These are phyloP conservation scores for Penicillium antarcticum DNA, from an alignment of 495 filamentous ascomycete species.

Conservation along the genomic window DNA sequence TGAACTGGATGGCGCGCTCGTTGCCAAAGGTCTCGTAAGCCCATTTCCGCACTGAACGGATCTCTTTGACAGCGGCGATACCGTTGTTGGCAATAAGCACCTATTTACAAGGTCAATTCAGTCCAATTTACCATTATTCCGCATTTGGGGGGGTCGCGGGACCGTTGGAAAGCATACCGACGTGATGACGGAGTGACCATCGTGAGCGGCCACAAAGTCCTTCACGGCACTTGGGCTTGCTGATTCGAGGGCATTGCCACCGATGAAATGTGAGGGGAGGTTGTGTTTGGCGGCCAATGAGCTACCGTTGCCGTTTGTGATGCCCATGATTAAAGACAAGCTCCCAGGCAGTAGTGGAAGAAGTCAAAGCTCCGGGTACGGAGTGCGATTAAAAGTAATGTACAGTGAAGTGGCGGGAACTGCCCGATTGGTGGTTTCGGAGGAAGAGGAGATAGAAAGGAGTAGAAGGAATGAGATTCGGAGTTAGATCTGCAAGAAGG, in stretches of 20 bases:
- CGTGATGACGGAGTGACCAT: slow-evolving; percentile 96
- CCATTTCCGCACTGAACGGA: slow-evolving; percentile 98
- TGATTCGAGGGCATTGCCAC: slow-evolving; percentile 79
- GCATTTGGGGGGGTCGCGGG: background rate
- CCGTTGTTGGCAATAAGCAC: slow-evolving; percentile 99
- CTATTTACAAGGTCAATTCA: slow-evolving; percentile 40
- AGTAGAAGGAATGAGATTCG: background rate
- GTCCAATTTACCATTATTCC: background rate
- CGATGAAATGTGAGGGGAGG: slow-evolving; percentile 89
- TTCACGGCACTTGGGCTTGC: slow-evolving; percentile 79
- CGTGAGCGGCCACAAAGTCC: slow-evolving; percentile 86
- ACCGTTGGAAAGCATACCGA: slow-evolving; percentile 55
- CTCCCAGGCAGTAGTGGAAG: slow-evolving; percentile 17
- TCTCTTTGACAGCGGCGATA: slow-evolving; percentile 99
- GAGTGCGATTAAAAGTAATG: slow-evolving; percentile 20
- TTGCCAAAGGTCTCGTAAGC: slow-evolving; percentile 99
- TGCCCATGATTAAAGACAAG: slow-evolving; percentile 36
- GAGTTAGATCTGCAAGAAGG: slow-evolving; percentile 7
- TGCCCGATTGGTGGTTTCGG: slow-evolving; percentile 8
- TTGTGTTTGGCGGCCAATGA: slow-evolving; percentile 74
- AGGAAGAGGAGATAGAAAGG: background rate
- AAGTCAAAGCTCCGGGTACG: background rate
- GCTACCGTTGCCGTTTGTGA: slow-evolving; percentile 46
- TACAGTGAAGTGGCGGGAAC: slow-evolving; percentile 15
- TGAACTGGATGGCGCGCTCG: slow-evolving; percentile 97